phyloP scores from a whole-genome alignment of 2,329 filamentous ascomycete genomes.

The Fusarium sp. region DNA sequence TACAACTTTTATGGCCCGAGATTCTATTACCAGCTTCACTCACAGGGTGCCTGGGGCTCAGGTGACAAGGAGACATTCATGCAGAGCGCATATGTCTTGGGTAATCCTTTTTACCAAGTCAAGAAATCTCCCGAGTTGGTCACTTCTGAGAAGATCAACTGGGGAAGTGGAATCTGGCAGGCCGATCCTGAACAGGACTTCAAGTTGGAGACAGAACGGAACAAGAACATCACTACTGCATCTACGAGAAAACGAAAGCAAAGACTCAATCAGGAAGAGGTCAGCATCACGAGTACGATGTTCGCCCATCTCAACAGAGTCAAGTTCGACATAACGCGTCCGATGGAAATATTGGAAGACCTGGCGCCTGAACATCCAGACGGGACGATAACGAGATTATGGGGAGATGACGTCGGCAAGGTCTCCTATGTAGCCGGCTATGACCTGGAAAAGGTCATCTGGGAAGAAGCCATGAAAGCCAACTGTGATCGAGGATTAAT shows the following conservation, averaged over 20 bases:
- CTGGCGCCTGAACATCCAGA: conserved; percentile 22
- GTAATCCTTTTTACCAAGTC: conserved; percentile 40
- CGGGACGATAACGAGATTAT: conserved; percentile 28
- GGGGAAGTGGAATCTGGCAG: conserved; percentile 44
- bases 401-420: conserved; percentile 29
- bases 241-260: background rate
- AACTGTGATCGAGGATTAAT: conserved; percentile 33
- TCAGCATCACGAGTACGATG: conserved; percentile 32
- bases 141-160: conserved; percentile 29
- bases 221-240: background rate
- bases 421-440: conserved; percentile 35
- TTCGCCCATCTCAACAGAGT: conserved; percentile 45
- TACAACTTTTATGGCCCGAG: conserved; percentile 43
- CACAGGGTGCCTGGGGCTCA: conserved; percentile 44
- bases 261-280: background rate
- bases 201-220: conserved; percentile 4
- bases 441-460: conserved; percentile 42
- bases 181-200: conserved; percentile 43
- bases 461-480: conserved; percentile 42
- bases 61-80: conserved; percentile 45
- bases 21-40: conserved; percentile 45
- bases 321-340: conserved; percentile 38
- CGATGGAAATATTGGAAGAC: conserved; percentile 16
- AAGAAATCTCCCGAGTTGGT: conserved; percentile 24
- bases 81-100: conserved; percentile 36